phyloP scores from a whole-genome alignment of 2,329 filamentous ascomycete species.

The Colletotrichum agaves region DNA sequence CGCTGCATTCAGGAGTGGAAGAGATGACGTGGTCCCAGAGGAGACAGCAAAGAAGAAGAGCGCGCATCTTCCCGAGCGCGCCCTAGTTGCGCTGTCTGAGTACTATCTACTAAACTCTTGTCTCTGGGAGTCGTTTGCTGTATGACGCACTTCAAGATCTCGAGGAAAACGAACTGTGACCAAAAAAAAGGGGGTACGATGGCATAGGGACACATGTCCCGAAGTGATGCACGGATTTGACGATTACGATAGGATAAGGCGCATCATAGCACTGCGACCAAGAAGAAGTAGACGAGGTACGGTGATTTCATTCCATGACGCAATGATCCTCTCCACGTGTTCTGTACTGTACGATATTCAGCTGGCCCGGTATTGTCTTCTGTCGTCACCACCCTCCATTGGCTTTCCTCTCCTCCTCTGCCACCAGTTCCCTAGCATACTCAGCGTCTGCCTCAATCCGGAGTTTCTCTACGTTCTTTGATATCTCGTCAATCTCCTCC shows the following conservation, averaged over 20 bases:
- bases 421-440: constrained; percentile 56
- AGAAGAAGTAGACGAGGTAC: constrained; percentile 19
- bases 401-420: constrained; percentile 40
- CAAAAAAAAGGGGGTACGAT: neutral
- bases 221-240: constrained; percentile 2
- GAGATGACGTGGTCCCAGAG: too few relatives aligned
- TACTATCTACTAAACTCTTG: too few relatives aligned
- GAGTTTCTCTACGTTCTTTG: constrained; percentile 50
- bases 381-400: constrained; percentile 5
- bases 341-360: neutral
- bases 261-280: constrained; percentile 22
- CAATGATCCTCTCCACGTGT: neutral
- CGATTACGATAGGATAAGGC: constrained; percentile 24
- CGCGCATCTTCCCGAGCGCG: too few relatives aligned
- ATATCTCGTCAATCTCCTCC: constrained; percentile 52
- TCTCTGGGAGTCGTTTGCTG: too few relatives aligned
- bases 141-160: too few relatives aligned
- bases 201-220: neutral
- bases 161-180: neutral
- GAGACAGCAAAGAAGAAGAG: too few relatives aligned
- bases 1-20: too few relatives aligned
- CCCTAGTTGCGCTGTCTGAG: too few relatives aligned
- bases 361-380: too few relatives aligned
- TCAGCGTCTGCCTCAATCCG: constrained; percentile 59
- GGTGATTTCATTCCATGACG: constrained; percentile 1